These are phyloP conservation scores for Thielaviopsis euricoi DNA, from an alignment of 2,329 filamentous ascomycete genomes.

Conservation along the genomic window DNA sequence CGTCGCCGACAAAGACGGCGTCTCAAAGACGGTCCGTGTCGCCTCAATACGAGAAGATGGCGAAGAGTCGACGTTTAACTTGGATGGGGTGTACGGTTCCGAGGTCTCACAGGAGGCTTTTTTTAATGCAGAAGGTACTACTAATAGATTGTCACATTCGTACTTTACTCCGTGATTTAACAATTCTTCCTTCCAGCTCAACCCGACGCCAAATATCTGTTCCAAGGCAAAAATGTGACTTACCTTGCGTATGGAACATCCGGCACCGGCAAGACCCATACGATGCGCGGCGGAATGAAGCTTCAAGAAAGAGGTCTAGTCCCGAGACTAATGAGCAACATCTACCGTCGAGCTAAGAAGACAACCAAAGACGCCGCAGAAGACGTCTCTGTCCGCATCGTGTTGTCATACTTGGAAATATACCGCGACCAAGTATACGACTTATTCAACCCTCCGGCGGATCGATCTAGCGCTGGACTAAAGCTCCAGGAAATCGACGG, in stretches of 20 bases:
- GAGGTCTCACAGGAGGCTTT: constrained; percentile 67
- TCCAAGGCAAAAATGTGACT: constrained; percentile 74
- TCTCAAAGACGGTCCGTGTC: constrained; percentile 62
- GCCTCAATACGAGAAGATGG: constrained; percentile 84
- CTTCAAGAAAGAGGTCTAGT: constrained; percentile 78
- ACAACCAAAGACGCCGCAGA: constrained; percentile 63
- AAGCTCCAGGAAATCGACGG: constrained; percentile 74
- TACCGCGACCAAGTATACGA: constrained; percentile 95
- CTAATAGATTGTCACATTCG: neutral
- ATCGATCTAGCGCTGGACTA: constrained; percentile 64
- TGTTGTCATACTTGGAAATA: constrained; percentile 86
- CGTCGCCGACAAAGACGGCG: constrained; percentile 41
- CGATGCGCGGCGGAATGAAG: constrained; percentile 81
- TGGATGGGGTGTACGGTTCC: constrained; percentile 82
- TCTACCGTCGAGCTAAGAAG: constrained; percentile 76
- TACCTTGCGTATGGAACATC: constrained; percentile 90
- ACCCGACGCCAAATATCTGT: constrained; percentile 79
- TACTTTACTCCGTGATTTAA: neutral
- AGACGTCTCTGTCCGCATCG: constrained; percentile 53
- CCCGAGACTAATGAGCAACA: constrained; percentile 64
- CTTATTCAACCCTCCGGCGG: constrained; percentile 73
- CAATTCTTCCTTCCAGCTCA: constrained; percentile 40
- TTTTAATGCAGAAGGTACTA: constrained; percentile 73
- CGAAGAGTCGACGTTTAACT: constrained; percentile 86
- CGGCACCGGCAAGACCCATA: constrained; percentile 88